phyloP scores from a whole-genome alignment of 768 basidiomycete species.

The Pulveroboletus sp. region DNA sequence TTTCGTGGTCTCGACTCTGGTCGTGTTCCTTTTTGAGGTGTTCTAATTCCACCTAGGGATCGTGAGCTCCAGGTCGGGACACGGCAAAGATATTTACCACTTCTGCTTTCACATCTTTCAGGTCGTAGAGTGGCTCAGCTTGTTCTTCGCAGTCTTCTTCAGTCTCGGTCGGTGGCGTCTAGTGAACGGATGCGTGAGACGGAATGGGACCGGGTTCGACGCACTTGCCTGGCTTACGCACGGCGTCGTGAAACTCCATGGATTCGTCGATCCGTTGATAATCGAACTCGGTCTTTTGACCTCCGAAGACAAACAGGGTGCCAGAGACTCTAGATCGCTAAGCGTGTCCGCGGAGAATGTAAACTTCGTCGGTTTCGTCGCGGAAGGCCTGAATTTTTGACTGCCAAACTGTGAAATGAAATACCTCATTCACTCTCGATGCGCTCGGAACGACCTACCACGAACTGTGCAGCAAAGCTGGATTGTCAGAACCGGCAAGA shows the following conservation, averaged over 20 bases:
- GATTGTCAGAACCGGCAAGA: background rate
- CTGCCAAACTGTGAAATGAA: constrained; percentile 4
- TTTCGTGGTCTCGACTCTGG: constrained; percentile 23
- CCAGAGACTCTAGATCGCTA: background rate
- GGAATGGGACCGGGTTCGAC: background rate
- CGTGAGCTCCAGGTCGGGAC: background rate
- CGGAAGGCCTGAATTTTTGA: constrained; percentile 1
- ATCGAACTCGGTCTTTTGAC: background rate
- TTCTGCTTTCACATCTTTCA: constrained; percentile 6
- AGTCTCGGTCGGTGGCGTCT: background rate
- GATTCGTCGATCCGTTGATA: background rate
- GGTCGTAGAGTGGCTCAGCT: constrained; percentile 1
- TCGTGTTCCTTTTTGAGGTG: constrained; percentile 3
- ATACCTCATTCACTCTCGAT: no score
- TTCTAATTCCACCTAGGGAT: constrained; percentile 6
- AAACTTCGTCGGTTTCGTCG: background rate
- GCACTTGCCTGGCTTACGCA: background rate
- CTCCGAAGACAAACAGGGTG: background rate
- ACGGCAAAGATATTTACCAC: background rate
- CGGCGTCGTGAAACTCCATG: background rate
- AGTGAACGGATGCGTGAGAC: background rate
- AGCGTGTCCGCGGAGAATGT: constrained; percentile 3
- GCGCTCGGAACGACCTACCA: background rate
- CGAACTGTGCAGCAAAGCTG: constrained; percentile 1
- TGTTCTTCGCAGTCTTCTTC: constrained; percentile 1